Evolutionary conservation across 2,329 filamentous ascomycete species (phyloP).

Genomic region (Laburnicola sp.): DNA sequence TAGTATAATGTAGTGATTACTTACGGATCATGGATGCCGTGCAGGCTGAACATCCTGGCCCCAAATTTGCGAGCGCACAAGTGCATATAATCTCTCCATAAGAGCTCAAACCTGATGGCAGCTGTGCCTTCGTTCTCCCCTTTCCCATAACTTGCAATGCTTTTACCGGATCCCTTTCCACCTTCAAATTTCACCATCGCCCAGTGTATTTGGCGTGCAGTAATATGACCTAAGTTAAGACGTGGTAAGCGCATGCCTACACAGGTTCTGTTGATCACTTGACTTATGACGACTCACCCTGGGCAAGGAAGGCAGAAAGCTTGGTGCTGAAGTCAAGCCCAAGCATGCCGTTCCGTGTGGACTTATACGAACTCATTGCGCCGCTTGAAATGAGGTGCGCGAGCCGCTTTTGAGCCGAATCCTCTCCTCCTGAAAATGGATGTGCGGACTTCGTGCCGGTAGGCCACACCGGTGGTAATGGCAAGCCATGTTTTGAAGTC

Average conservation of each 20-base stretch:
- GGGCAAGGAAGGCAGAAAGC: slow-evolving; percentile 70
- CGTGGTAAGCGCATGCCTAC: background rate
- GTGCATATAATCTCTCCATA: slow-evolving; percentile 81
- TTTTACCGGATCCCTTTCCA: slow-evolving; percentile 49
- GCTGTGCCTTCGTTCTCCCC: slow-evolving; percentile 74
- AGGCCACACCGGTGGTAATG: slow-evolving; percentile 58
- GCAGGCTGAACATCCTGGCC: slow-evolving; percentile 63
- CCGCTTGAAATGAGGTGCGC: slow-evolving; percentile 63
- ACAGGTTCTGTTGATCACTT: background rate
- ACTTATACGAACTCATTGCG: slow-evolving; percentile 66
- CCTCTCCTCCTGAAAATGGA: slow-evolving; percentile 70
- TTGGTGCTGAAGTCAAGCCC: slow-evolving; percentile 75
- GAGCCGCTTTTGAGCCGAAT: slow-evolving; percentile 61
- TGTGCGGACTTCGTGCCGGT: slow-evolving; percentile 61
- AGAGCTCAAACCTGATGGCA: slow-evolving; percentile 69
- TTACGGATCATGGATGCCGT: slow-evolving; percentile 61
- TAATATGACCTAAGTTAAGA: slow-evolving; percentile 58
- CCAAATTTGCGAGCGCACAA: slow-evolving; percentile 73
- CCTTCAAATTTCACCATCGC: slow-evolving; percentile 71
- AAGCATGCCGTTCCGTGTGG: slow-evolving; percentile 71
- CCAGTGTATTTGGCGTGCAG: slow-evolving; percentile 72
- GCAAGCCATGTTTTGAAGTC: slow-evolving; percentile 49
- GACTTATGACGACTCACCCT: slow-evolving; percentile 45
- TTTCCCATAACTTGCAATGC: slow-evolving; percentile 60
- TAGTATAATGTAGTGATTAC: slow-evolving; percentile 5